Base-by-base conservation (phyloP, 1,284 basidiomycete genomes). In the Xerocomus cyaneibrunnescens region DNA sequence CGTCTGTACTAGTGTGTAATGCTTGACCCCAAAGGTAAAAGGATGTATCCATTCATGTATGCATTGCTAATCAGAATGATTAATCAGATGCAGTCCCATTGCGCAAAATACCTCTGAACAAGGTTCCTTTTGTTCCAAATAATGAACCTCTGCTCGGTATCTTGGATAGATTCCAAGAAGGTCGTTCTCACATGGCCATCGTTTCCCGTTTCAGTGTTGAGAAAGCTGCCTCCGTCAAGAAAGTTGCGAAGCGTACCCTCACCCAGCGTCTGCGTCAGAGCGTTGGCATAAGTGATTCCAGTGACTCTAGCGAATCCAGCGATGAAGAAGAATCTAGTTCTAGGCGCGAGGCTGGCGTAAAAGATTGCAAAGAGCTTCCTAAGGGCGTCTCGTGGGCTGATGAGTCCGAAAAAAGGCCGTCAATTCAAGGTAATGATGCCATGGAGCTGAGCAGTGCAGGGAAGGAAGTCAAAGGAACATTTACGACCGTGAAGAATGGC, bases 131-230 rank as follows among this genome's bases (percentile, higher is more conserved):
- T 39, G 89, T 95, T 2, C 88, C 92, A 1, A 85, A 84, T 50
- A 91, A 95, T 60, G 91, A 94, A 68, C 83, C 92, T 19, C 76
- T 96, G 5, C 80, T 95, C 19, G 87, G 90, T 35, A 90, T 95
- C 57, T 79, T 96, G 47, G 93, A 95, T 67, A 87, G 80, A 55
- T 96, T 96, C 70, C 93, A 95, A 68, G 92, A 94, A 65, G 93
- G 93, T 10, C 80, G 91, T 35, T 91, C 87, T 37, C 93, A 96
- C 66, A 93, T 96, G 80, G 94, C 94, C 27, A 88, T 95, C 57
- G 92, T 96, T 56, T 84, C 83, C 51, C 81, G 87, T 41, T 76
- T 79, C 61, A 83, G 81, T 43, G 72, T 76, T 28, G 74, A 79
- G 56, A 78, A 81, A 59, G 80, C 68, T 19, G 62, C 68, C 3